Evolutionary conservation across 495 filamentous ascomycete species (phyloP), one percentile per base, ranked within the genome.

Genomic region (Pseudotulostoma volvatum): DNA sequence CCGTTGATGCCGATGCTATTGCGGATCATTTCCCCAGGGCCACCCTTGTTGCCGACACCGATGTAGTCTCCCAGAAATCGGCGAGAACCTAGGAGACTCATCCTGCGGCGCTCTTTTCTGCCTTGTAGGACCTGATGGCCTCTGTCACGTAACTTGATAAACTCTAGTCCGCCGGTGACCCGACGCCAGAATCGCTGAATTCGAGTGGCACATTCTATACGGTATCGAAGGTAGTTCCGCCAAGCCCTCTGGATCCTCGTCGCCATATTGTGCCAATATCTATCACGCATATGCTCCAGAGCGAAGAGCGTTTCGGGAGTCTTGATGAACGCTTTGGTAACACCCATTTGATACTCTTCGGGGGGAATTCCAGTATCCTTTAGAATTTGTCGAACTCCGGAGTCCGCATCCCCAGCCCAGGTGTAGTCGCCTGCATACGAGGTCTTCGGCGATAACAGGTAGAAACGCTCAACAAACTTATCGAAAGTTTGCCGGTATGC

Each of bases 221-320:
- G 71, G 55, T 96, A 95, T 9, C 86, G 74, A 25, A 96, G 67
- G 46, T 94, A 96, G 44, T 93, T 93, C 42, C 92, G 71, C 92
- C 92, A 99, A 45, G 90, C 88, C 42, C 92, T 74, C 55, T 99
- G 92, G 45, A 99, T 96, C 20, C 92, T 74, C 35, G 86, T 93
- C 4, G 90, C 88, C 90, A 99, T 96, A 60, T 96, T 99, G 56
- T 94, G 85, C 87, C 88, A 96, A 59, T 95, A 96, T 16, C 81
- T 71, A 54, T 96, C 92, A 44, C 92, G 72, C 90, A 99, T 95
- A 31, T 90, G 84, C 56, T 99, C 92, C 13, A 99, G 67, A 7
- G 90, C 92, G 49, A 99, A 99, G 7, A 99, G 61, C 0, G 92
- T 96, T 61, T 99, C 92, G 1, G 92, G 92, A 0, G 92, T 92